These are phyloP conservation scores for Corymbia citriodora DNA, from an alignment of 441 rosid species.

Conservation along the genomic window DNA sequence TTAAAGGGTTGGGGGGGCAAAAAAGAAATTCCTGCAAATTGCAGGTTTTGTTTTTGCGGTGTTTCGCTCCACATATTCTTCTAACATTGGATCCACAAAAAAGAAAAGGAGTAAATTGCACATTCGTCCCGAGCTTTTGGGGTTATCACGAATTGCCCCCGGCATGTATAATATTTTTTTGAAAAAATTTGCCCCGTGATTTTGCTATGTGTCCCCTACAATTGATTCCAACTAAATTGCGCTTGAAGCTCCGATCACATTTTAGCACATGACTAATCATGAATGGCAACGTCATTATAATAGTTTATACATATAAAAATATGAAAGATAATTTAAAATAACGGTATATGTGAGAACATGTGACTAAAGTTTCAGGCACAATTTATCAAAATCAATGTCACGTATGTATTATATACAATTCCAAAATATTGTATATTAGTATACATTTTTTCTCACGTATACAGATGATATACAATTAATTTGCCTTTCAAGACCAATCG, in stretches of 20 bases:
- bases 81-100: neutral
- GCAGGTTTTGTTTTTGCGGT: neutral
- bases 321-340: neutral
- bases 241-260: neutral
- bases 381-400: neutral
- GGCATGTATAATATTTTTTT: neutral
- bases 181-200: neutral
- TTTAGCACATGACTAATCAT: neutral
- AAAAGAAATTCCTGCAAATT: neutral
- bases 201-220: neutral
- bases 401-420: neutral
- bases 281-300: neutral
- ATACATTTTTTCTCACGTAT: neutral
- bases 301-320: neutral
- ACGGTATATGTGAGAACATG: neutral
- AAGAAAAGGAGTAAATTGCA: neutral
- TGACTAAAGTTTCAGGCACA: fast-evolving
- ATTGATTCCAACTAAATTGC: neutral
- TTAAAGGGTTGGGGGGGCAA: neutral
- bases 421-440: fast-evolving
- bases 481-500: neutral
- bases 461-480: neutral
- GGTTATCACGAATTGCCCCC: neutral
- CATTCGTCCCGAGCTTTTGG: neutral
- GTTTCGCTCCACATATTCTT: neutral